Percentiles rank a stretch among this genome's conserved stretches.
These are phyloP conservation scores for Acacia pycnantha DNA, from an alignment of 331 rosid genomes.

Conservation along the genomic window DNA sequence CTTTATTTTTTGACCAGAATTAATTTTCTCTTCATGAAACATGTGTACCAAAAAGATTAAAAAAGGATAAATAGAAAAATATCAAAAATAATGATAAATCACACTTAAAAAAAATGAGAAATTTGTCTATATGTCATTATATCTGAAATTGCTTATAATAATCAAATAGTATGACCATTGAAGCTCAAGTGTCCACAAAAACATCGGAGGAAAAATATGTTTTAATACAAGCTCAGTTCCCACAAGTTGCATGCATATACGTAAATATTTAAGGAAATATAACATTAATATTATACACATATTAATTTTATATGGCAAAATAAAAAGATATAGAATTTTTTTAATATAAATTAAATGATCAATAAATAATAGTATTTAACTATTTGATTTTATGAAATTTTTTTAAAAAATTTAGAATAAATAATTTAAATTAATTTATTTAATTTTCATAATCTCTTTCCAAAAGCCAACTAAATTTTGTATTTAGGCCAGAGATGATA, in stretches of 20 bases:
- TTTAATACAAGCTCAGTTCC: too few species aligned
- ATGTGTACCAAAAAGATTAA: background rate
- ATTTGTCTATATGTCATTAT: background rate
- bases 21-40: background rate
- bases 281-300: too few species aligned
- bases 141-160: background rate
- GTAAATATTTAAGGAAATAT: background rate
- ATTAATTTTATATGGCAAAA: too few species aligned
- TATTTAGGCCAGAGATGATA: rapidly evolving
- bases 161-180: background rate
- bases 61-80: too few species aligned
- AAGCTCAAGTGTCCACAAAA: background rate
- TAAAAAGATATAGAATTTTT: too few species aligned
- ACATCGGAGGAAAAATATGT: background rate
- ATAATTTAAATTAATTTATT: too few species aligned
- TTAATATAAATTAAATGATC: too few species aligned
- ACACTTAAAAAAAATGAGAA: background rate
- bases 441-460: rapidly evolving
- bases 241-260: background rate
- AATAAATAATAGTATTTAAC: background rate
- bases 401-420: too few species aligned
- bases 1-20: too few species aligned
- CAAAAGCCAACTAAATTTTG: rapidly evolving
- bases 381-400: too few species aligned
- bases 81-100: too few species aligned